phyloP scores from a whole-genome alignment of 2,329 filamentous ascomycete species.

The Pseudogymnoascus pannorum region DNA sequence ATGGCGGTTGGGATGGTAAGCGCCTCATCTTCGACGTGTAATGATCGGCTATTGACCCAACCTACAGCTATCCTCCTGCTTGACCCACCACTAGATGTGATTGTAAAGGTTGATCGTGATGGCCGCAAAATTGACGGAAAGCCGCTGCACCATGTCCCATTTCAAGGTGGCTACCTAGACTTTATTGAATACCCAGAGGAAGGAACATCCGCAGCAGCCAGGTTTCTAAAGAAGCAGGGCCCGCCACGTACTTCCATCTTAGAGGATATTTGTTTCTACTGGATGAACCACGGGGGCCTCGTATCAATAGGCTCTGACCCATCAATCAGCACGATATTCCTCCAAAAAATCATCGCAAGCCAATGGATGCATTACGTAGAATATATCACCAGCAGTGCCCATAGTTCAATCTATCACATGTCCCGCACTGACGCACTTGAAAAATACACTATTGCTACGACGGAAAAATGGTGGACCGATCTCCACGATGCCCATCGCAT shows the following conservation, averaged over 20 bases:
- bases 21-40: neutral
- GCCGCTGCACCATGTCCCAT: neutral
- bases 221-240: neutral
- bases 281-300: neutral
- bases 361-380: neutral
- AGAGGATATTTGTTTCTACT: neutral
- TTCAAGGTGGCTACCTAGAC: neutral
- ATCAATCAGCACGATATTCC: neutral
- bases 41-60: neutral
- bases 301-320: neutral
- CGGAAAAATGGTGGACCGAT: neutral
- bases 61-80: neutral
- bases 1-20: neutral
- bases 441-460: neutral
- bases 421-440: neutral
- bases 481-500: neutral
- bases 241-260: neutral
- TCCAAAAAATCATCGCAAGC: neutral
- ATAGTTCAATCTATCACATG: neutral
- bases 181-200: neutral
- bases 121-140: neutral
- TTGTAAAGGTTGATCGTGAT: neutral
- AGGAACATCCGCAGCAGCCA: neutral
- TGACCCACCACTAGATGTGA: neutral
- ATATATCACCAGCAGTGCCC: neutral